A percentile compares a stretch with the other conserved stretches of the same genome.
These are phyloP conservation scores for Ceratobasidium sp. DNA, from an alignment of 1,284 basidiomycete genomes.

Conservation along the genomic window DNA sequence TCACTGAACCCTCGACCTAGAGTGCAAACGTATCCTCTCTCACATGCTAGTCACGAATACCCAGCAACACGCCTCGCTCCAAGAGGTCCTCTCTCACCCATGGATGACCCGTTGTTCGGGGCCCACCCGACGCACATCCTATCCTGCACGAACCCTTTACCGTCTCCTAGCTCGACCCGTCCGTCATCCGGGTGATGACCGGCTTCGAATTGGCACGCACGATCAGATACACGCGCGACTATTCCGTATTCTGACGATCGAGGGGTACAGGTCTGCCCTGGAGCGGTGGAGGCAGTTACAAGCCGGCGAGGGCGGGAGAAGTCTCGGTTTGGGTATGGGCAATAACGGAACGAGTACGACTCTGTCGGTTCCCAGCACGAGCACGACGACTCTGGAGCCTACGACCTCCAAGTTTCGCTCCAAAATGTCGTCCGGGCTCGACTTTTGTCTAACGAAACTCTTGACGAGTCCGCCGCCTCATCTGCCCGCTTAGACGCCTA, in stretches of 20 bases:
- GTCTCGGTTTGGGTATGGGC: slow-evolving; percentile 51
- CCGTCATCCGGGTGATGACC: slow-evolving; percentile 91
- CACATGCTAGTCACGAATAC: slow-evolving; percentile 98
- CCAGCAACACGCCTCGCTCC: slow-evolving; percentile 81
- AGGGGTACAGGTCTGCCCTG: slow-evolving; percentile 80
- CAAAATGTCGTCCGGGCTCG: slow-evolving; percentile 88
- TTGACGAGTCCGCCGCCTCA: slow-evolving; percentile 76
- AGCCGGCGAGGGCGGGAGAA: slow-evolving; percentile 62
- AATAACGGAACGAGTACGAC: slow-evolving; percentile 8
- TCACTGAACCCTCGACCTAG: slow-evolving; percentile 63
- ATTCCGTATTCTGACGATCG: slow-evolving; percentile 79
- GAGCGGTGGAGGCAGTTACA: slow-evolving; percentile 83
- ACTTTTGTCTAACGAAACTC: slow-evolving; percentile 93
- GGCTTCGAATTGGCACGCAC: slow-evolving; percentile 96
- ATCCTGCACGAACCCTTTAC: slow-evolving; percentile 86
- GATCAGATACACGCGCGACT: slow-evolving; percentile 87
- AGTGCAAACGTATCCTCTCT: slow-evolving; percentile 94
- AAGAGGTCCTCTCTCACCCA: slow-evolving; percentile 89
- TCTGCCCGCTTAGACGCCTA: slow-evolving; percentile 58
- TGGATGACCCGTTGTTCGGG: slow-evolving; percentile 96
- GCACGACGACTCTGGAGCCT: slow-evolving; percentile 29
- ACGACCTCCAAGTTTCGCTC: slow-evolving; percentile 58
- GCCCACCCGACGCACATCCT: slow-evolving; percentile 85
- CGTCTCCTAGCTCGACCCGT: slow-evolving; percentile 82
- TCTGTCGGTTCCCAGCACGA: slow-evolving; percentile 21